phyloP scores from a whole-genome alignment of 371 early-diverging fungal species.

The Mucor piriformis region DNA sequence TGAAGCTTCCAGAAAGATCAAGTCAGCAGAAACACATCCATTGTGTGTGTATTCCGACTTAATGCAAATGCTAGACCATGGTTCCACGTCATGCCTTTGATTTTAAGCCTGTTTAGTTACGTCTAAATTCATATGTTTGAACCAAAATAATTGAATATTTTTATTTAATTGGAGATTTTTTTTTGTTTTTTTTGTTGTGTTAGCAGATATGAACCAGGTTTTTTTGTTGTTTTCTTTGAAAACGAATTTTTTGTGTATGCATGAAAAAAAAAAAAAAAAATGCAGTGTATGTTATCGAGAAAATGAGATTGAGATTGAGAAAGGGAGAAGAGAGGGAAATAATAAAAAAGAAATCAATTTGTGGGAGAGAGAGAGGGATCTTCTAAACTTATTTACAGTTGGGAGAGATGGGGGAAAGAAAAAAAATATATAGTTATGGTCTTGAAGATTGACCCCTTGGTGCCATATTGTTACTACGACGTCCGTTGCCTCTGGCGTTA shows the following conservation, averaged over 20 bases:
- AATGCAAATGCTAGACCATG: too few species aligned
- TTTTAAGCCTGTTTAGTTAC: too few species aligned
- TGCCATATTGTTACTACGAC: constrained; percentile 2
- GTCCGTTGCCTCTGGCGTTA: constrained; percentile 4
- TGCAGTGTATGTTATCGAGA: not conserved
- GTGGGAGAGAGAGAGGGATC: constrained; percentile 15
- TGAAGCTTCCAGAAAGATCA: too few species aligned
- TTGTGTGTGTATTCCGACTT: too few species aligned
- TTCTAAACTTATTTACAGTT: constrained; percentile 25
- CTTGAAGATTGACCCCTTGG: constrained; percentile 20
- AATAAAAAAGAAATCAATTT: constrained; percentile 11
- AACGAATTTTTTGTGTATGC: not conserved
- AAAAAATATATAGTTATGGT: constrained; percentile 7
- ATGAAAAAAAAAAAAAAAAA: not conserved
- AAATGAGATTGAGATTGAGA: not conserved
- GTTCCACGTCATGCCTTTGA: too few species aligned
- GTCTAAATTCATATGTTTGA: too few species aligned
- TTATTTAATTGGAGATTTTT: too few species aligned
- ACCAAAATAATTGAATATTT: too few species aligned
- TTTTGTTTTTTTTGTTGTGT: not conserved
- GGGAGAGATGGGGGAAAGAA: not conserved
- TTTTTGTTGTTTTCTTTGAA: not conserved
- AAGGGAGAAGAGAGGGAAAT: not conserved
- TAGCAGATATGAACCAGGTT: too few species aligned
- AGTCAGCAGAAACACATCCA: too few species aligned